Evolutionary conservation across 208 protist species (phyloP).

Genomic region (Acanthamoeba castellanii): DNA sequence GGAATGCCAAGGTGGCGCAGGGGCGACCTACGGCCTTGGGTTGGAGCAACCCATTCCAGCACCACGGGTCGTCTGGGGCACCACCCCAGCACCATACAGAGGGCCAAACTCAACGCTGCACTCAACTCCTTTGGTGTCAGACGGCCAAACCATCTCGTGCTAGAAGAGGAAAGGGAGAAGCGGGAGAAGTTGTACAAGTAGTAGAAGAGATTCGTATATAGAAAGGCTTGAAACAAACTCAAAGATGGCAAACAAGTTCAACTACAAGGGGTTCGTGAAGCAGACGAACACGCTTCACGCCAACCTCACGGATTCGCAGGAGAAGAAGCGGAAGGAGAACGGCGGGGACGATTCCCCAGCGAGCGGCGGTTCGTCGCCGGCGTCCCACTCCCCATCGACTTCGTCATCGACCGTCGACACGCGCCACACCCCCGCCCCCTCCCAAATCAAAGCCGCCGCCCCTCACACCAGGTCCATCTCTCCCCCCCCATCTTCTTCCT

Average conservation of each 20-base stretch:
- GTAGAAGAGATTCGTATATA: too few relatives aligned
- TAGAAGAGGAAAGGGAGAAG: background rate
- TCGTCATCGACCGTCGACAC: background rate
- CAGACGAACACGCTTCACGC: background rate
- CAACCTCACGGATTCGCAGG: slow-evolving; percentile 4
- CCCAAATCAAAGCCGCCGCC: background rate
- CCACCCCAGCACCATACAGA: too few relatives aligned
- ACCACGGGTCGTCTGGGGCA: too few relatives aligned
- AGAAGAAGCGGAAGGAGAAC: background rate
- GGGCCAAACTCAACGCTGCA: too few relatives aligned
- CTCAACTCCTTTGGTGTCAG: too few relatives aligned
- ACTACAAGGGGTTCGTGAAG: slow-evolving; percentile 1
- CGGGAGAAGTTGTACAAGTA: background rate
- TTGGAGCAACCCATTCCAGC: too few relatives aligned
- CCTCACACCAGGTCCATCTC: background rate
- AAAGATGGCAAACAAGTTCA: slow-evolving; percentile 8
- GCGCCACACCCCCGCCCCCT: background rate
- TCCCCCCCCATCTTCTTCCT: background rate
- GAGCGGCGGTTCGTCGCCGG: background rate
- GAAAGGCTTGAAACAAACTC: background rate
- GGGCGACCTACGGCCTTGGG: too few relatives aligned
- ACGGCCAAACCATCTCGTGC: too few relatives aligned
- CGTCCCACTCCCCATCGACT: background rate
- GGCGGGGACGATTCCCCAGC: background rate
- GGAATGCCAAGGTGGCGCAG: too few relatives aligned